phyloP scores from a whole-genome alignment of 1,139 yeast genomes.

The Cylindricascospora bacillispora region DNA sequence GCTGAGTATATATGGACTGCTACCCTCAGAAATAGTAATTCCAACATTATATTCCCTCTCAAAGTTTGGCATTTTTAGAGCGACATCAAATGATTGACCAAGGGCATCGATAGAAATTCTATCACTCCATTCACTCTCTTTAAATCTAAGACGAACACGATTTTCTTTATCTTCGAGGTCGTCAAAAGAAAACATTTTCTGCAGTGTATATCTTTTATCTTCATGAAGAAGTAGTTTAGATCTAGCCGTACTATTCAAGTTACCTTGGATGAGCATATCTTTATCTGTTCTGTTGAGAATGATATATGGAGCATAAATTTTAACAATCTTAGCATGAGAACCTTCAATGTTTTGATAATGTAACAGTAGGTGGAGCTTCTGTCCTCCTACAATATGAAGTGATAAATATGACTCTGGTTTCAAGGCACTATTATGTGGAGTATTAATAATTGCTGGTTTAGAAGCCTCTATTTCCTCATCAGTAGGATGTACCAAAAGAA shows the following conservation, averaged over 20 bases:
- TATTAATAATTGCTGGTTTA: slow-evolving; percentile 69
- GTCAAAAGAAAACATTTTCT: slow-evolving; percentile 80
- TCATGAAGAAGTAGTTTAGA: slow-evolving; percentile 19
- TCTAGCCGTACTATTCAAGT: slow-evolving; percentile 41
- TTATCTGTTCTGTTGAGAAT: slow-evolving; percentile 70
- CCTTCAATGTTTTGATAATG: slow-evolving; percentile 41
- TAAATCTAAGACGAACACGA: slow-evolving; percentile 57
- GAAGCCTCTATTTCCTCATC: slow-evolving; percentile 55
- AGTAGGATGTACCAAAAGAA: slow-evolving; percentile 52
- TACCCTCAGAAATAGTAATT: slow-evolving; percentile 67
- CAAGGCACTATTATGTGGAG: slow-evolving; percentile 43
- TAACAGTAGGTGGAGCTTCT: slow-evolving; percentile 47
- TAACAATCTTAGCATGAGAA: slow-evolving; percentile 45
- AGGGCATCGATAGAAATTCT: slow-evolving; percentile 82
- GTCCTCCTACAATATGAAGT: slow-evolving; percentile 49
- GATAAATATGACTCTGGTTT: slow-evolving; percentile 41
- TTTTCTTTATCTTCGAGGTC: slow-evolving; percentile 44
- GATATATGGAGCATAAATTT: slow-evolving; percentile 76
- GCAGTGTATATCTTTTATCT: slow-evolving; percentile 32
- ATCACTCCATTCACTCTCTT: slow-evolving; percentile 62
- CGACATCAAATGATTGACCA: slow-evolving; percentile 66
- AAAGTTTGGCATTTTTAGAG: slow-evolving; percentile 43
- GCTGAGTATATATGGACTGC: slow-evolving; percentile 66
- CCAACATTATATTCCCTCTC: slow-evolving; percentile 69
- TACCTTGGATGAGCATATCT: slow-evolving; percentile 50